phyloP scores from a whole-genome alignment of 805 yeast species.

The Saturnispora hagleri region DNA sequence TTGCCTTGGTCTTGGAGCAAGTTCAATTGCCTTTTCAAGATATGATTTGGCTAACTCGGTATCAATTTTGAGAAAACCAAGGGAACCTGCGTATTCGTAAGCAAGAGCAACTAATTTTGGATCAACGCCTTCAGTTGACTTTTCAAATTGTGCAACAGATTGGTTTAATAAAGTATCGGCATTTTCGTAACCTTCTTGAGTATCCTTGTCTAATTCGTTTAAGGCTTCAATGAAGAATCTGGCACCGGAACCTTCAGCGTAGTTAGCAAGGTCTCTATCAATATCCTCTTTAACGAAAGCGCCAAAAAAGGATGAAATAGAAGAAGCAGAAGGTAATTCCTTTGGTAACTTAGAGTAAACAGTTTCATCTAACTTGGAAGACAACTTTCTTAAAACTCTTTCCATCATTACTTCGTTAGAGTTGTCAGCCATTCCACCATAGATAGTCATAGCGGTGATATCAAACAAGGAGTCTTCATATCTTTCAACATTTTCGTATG shows the following conservation, averaged over 20 bases:
- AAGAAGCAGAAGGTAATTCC: slow-evolving; percentile 72
- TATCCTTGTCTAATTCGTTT: slow-evolving; percentile 36
- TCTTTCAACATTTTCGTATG: slow-evolving; percentile 72
- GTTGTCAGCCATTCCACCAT: slow-evolving; percentile 69
- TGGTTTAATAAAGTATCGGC: slow-evolving; percentile 52
- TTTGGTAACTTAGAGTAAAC: slow-evolving; percentile 42
- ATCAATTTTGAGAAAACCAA: slow-evolving; percentile 73
- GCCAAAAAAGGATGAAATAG: slow-evolving; percentile 77
- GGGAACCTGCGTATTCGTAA: slow-evolving; percentile 74
- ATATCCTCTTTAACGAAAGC: slow-evolving; percentile 58
- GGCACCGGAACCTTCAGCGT: slow-evolving; percentile 52
- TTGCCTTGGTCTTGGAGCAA: slow-evolving; percentile 72
- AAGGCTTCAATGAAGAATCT: slow-evolving; percentile 58
- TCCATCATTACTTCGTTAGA: slow-evolving; percentile 75
- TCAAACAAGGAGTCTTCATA: slow-evolving; percentile 86
- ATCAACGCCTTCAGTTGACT: slow-evolving; percentile 28
- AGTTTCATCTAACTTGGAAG: slow-evolving; percentile 62
- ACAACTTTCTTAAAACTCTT: slow-evolving; percentile 72
- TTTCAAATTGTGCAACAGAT: slow-evolving; percentile 38
- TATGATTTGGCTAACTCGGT: slow-evolving; percentile 53
- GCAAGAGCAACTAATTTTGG: slow-evolving; percentile 53
- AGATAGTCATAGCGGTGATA: slow-evolving; percentile 77
- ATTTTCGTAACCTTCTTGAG: slow-evolving; percentile 49
- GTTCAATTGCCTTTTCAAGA: slow-evolving; percentile 54
- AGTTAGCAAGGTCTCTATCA: slow-evolving; percentile 36